Evolutionary conservation across 2,329 filamentous ascomycete genomes (phyloP), one percentile per base, ranked within the genome.

Genomic region (Plenodomus lindquistii): DNA sequence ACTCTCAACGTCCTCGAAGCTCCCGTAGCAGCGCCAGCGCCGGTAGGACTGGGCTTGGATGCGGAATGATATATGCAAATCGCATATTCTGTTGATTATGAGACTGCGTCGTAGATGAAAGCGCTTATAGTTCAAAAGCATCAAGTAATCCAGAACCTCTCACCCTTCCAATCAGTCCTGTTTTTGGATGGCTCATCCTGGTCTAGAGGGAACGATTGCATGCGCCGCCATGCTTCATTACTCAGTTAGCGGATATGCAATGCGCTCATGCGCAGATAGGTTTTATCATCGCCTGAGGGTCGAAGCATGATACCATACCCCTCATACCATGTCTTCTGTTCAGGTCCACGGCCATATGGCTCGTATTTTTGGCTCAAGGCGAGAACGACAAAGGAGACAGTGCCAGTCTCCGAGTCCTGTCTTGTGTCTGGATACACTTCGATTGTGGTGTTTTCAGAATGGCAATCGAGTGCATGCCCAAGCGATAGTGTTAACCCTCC

Each of bases 401-500:
- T 44, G 15, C 24, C 15, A 29, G 6, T 7, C 27, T 43, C 37
- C 16, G 16, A 24, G 7, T n/a, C 2, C 9, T 51, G 42, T 9
- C 47, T 46, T 21, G 45, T 38, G 21, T 59, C 55, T 9, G 55
- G 55, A 40, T 47, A 59, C 4, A 42, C 52, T 21, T 55, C 47
- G 13, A 55, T 36, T 5, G 24, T 29, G 16, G 17, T 21, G 6
- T 41, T 31, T 8, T 18, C 7, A 11, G 37, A 15, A 5, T 42
- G 39, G 11, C 19, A 17, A 22, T 31, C 22, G 17, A 13, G 3
- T n/a, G 22, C 11, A 22, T 3, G 20, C 2, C 9, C 22, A 19
- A 41, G 27, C 10, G 31, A 19, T 13, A 58, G 42, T 7, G 38
- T 21, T 44, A 46, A 58, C 31, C 19, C 36, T 5, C 35, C 39